Base-by-base conservation (phyloP, 768 basidiomycete genomes). In the Tricholomella constricta region DNA sequence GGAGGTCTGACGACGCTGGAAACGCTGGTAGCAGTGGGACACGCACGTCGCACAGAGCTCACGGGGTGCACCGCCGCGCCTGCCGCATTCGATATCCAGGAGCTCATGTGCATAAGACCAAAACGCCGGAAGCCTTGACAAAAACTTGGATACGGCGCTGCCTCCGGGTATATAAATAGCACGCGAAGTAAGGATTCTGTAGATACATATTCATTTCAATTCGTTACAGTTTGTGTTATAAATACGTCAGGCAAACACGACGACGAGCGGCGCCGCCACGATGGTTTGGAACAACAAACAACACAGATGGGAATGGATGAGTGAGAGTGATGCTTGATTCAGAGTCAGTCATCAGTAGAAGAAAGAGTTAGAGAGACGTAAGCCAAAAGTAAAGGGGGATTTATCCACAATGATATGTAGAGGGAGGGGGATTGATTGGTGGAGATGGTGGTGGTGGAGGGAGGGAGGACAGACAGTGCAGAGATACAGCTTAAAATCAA, bases 1-100 rank as follows among this genome's bases (percentile, higher is more conserved):
- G 88, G 86, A 4, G 62, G 63, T 23, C 23, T 86, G 17, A 68
- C 72, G 15, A 69, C 74, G 0, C 58, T 72, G 34, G 69, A 69
- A 12, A 58, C 56, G 2, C 58, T 81, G 23, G 40, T 57, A 12
- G 53, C 56, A 11, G 62, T 66, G 17, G 81, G 81, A 8, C 50
- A 56, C 8, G 52, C 61, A 43, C 67, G 78, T 34, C 69, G 73
- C 20, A 42, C 48, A 2, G 66, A 72, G 51, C 62, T 78, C 40
- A 61, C 68, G n/a, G 58, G 57, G 5, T 79, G 79, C 54, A 57
- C 26, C 11, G 46, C 55, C 22, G 34, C 27, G 1, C 51, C 58
- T 34, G 47, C 61, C 15, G 56, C 57, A 9, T 61, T 63, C 48
- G 63, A 67, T 31, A 59, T 69, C 32, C 64, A 52, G 23, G 62